A percentile compares a stretch with the other conserved stretches of the same genome.
These are phyloP conservation scores for Podila horticola DNA, from an alignment of 192 early-diverging fungal genomes.

Conservation along the genomic window DNA sequence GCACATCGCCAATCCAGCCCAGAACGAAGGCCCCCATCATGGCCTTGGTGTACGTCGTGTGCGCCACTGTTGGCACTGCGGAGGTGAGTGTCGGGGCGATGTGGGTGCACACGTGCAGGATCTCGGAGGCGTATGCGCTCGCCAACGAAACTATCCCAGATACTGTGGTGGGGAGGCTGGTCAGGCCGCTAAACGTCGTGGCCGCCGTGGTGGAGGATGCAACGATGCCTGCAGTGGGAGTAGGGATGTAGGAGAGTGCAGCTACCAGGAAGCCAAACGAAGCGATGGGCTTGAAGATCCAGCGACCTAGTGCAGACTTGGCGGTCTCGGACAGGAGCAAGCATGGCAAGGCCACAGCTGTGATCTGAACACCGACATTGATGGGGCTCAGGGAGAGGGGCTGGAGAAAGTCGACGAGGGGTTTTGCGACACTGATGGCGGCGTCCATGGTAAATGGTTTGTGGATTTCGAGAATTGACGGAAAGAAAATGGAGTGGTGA, in stretches of 20 bases:
- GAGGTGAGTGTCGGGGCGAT: constrained; percentile 21
- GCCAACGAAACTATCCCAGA: constrained; percentile 1
- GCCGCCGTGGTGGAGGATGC: constrained; percentile 8
- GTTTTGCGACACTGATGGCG: constrained; percentile 2
- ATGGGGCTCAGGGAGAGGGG: constrained; percentile 21
- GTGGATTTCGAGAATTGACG: neutral
- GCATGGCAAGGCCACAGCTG: constrained; percentile 35
- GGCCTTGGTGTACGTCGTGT: constrained; percentile 36
- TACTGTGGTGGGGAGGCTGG: constrained; percentile 4
- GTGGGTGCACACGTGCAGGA: constrained; percentile 20
- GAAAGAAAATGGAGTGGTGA: neutral
- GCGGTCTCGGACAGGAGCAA: constrained; percentile 31
- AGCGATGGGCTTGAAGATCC: constrained; percentile 41
- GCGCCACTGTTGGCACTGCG: neutral
- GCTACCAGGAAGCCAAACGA: constrained; percentile 47
- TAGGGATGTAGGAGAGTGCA: constrained; percentile 36
- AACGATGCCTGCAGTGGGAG: neutral
- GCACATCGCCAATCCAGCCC: constrained; percentile 35
- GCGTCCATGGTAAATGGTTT: neutral
- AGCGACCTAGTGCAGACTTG: constrained; percentile 19
- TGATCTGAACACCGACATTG: constrained; percentile 44
- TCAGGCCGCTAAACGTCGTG: neutral
- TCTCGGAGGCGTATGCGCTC: neutral
- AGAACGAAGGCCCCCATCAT: constrained; percentile 39
- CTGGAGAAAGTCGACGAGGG: constrained; percentile 19